A percentile compares a stretch with the other conserved stretches of the same genome.
Conservation (phyloP, 495 filamentous ascomycete species). For the Viridothelium virens region DNA sequence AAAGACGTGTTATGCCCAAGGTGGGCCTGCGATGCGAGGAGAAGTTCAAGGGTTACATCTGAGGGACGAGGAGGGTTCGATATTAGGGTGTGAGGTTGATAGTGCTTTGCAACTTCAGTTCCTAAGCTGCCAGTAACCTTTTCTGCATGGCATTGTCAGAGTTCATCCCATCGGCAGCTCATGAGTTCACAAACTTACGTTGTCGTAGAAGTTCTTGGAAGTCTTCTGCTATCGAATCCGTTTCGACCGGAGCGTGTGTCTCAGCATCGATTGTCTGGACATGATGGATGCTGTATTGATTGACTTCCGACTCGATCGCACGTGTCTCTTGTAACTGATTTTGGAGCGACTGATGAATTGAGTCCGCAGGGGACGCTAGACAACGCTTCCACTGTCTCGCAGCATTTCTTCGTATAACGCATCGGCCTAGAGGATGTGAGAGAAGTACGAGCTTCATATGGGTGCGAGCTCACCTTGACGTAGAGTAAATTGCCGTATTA, state of each 20-base stretch:
- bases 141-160: not conserved
- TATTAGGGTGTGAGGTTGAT: constrained; percentile 61
- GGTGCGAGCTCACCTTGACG: constrained; percentile 10
- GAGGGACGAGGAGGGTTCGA: constrained; percentile 62
- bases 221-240: constrained; percentile 14
- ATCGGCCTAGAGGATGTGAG: constrained; percentile 12
- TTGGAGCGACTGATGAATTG: constrained; percentile 11
- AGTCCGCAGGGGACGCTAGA: constrained; percentile 8
- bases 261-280: constrained; percentile 10
- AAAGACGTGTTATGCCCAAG: constrained; percentile 85
- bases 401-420: not conserved
- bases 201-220: constrained; percentile 1
- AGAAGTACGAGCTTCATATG: not conserved
- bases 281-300: not conserved
- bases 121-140: not conserved
- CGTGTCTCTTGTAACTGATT: constrained; percentile 10
- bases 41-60: constrained; percentile 81
- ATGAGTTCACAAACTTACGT: not conserved
- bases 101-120: constrained; percentile 35
- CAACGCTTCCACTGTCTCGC: constrained; percentile 12
- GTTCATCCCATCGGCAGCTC: not conserved
- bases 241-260: not conserved
- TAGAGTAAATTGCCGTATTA: constrained; percentile 13
- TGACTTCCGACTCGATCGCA: constrained; percentile 7
- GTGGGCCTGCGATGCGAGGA: constrained; percentile 85